A percentile compares a stretch with the other conserved stretches of the same genome.
These are phyloP conservation scores for Magnolia changhungtana DNA, from an alignment of 164 flowering plant genomes.

Conservation along the genomic window DNA sequence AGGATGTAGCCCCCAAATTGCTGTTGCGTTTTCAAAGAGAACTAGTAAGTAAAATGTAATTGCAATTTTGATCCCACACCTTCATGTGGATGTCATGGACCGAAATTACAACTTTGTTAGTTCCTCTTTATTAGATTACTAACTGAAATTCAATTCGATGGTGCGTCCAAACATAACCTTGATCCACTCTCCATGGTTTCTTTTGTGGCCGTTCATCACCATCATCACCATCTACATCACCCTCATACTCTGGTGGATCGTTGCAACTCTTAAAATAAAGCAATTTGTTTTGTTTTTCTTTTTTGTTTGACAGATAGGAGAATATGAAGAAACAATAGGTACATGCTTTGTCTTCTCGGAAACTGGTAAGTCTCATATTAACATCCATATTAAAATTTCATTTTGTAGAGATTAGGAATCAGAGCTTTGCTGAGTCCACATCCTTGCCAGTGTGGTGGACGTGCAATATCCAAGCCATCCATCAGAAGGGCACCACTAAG, in stretches of 20 bases:
- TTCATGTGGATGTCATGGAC: no score
- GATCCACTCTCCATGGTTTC: no score
- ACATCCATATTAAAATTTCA: neutral
- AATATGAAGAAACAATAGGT: conserved; percentile 71
- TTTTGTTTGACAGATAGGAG: conserved; percentile 50
- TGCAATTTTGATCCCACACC: no score
- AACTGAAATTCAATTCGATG: no score
- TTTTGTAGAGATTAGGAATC: neutral
- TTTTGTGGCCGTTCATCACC: no score
- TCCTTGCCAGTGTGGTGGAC: neutral
- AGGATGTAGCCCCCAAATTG: no score
- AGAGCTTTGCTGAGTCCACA: neutral
- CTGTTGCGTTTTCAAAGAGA: no score
- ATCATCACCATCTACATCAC: neutral
- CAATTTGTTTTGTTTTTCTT: conserved; percentile 1
- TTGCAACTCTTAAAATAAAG: neutral
- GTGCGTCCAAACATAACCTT: no score
- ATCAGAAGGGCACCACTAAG: neutral
- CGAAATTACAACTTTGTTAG: no score
- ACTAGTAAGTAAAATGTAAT: no score
- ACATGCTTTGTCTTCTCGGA: conserved; percentile 64
- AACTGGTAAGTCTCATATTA: conserved; percentile 34
- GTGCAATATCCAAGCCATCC: no score
- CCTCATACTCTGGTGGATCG: neutral
- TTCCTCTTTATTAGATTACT: no score